Evolutionary conservation across 805 yeast species (phyloP), one percentile per base, ranked within the genome.

Genomic region (Pichia nakasei): DNA sequence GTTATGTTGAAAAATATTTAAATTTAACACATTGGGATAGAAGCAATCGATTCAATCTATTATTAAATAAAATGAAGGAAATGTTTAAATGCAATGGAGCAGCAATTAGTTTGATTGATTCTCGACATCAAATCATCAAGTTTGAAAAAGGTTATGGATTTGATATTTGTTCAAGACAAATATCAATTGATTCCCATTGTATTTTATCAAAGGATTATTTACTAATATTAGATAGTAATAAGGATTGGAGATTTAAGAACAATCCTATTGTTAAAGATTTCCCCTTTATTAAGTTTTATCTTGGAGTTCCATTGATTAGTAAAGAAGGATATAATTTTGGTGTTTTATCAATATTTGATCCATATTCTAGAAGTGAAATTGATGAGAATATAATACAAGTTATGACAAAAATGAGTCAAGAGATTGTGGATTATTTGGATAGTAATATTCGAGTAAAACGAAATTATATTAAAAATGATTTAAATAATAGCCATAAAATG

Each of bases 121-220:
- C 69, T 11, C 63, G 63, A 17, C 64, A 64, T 37, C 82, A 77
- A 37, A 46, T 69, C 9, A 67, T 79, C 19, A 76, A 77, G 52
- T 67, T 64, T 52, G 75, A 75, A 44, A 63, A 69, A 9, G 66
- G 73, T 7, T 61, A 79, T 31, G 70, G 69, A 5, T 60, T 72
- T 44, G 65, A 60, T n/a, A 75, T 69, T 45, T 69, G 78, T 40
- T 78, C 78, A 12, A 65, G 86, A 42, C 61, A 59, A 19, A 62
- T 78, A 2, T 78, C 87, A 8, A 59, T 84, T 38, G 93, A 84
- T 56, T 78, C 78, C 9, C 91, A 84, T 61, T 68, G 87, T 0
- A 68, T 84, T 2, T 60, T 84, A 31, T 80, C 88, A 0, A 58
- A 66, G 7, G 78, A 69, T 2, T 68, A 70, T 48, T 73, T 84